A percentile compares a stretch with the other conserved stretches of the same genome.
Conservation (phyloP, 371 early-diverging fungal species). For the Phascolomyces articulosus region DNA sequence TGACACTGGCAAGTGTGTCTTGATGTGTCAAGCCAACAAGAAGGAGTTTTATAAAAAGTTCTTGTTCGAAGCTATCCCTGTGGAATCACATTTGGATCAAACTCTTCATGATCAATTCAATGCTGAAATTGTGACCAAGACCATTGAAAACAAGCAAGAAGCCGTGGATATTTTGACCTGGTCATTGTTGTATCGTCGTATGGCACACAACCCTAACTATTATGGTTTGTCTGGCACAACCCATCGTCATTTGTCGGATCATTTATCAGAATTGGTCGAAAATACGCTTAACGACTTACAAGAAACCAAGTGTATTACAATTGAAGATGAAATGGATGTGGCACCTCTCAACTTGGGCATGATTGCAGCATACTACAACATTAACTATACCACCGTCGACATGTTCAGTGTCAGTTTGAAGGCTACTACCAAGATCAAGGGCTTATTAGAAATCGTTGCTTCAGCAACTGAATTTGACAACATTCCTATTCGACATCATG, state of each 20-base stretch:
- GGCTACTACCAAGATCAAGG: conserved; percentile 85
- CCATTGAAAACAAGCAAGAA: conserved; percentile 96
- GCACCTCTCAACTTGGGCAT: conserved; percentile 92
- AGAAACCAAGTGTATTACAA: conserved; percentile 85
- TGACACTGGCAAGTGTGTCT: conserved; percentile 80
- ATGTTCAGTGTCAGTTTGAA: conserved; percentile 88
- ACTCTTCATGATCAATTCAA: conserved; percentile 94
- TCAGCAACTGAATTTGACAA: conserved; percentile 92
- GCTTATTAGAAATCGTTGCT: conserved; percentile 89
- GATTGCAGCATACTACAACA: conserved; percentile 97
- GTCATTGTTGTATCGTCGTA: conserved; percentile 95
- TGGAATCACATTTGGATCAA: conserved; percentile 92
- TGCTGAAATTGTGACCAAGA: conserved; percentile 92
- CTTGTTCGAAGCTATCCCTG: conserved; percentile 91
- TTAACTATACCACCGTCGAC: conserved; percentile 92
- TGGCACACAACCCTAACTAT: conserved; percentile 96
- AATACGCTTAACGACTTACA: conserved; percentile 83
- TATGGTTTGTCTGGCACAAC: conserved; percentile 89
- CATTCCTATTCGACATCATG: conserved; percentile 94
- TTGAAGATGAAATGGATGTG: conserved; percentile 86
- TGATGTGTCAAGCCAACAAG: conserved; percentile 94
- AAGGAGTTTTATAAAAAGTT: conserved; percentile 97
- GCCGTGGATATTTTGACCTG: conserved; percentile 98
- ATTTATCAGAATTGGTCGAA: conserved; percentile 95
- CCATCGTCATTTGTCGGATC: conserved; percentile 88